Conservation (phyloP, 2,329 filamentous ascomycete species). For the Emericellopsis atlantica region DNA sequence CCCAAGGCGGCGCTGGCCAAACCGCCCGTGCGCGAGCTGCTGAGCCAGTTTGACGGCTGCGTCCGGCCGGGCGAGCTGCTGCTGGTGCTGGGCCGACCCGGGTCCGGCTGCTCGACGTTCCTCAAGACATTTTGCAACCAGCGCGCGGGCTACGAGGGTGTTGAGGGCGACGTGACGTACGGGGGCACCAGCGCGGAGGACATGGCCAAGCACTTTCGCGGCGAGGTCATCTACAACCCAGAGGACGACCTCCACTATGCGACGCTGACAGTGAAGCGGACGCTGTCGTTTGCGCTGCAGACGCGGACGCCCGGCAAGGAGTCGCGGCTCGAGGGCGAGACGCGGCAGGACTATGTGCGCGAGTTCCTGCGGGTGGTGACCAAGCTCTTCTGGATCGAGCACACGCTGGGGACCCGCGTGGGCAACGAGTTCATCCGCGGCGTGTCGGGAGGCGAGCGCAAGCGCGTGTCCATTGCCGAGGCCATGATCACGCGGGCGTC, state of each 20-base stretch:
- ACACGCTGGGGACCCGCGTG: constrained; percentile 56
- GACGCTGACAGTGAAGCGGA: constrained; percentile 53
- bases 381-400: constrained; percentile 59
- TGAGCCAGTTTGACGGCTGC: constrained; percentile 53
- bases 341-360: constrained; percentile 37
- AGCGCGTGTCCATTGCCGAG: constrained; percentile 67
- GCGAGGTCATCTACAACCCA: constrained; percentile 55
- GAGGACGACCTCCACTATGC: constrained; percentile 60
- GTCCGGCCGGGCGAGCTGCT: constrained; percentile 61
- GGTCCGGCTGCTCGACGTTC: constrained; percentile 57
- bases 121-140: constrained; percentile 64
- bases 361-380: constrained; percentile 49
- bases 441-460: constrained; percentile 53
- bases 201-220: constrained; percentile 41
- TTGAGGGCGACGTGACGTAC: constrained; percentile 54
- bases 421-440: constrained; percentile 55
- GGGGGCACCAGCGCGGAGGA: constrained; percentile 31
- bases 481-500: constrained; percentile 45
- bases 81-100: constrained; percentile 54
- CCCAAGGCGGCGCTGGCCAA: constrained; percentile 38
- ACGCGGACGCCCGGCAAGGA: constrained; percentile 43
- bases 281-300: constrained; percentile 53
- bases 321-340: constrained; percentile 44
- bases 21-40: constrained; percentile 49
- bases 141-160: constrained; percentile 46